phyloP scores from a whole-genome alignment of 225 moss, liverwort and hornwort species.

The Asterella californica region DNA sequence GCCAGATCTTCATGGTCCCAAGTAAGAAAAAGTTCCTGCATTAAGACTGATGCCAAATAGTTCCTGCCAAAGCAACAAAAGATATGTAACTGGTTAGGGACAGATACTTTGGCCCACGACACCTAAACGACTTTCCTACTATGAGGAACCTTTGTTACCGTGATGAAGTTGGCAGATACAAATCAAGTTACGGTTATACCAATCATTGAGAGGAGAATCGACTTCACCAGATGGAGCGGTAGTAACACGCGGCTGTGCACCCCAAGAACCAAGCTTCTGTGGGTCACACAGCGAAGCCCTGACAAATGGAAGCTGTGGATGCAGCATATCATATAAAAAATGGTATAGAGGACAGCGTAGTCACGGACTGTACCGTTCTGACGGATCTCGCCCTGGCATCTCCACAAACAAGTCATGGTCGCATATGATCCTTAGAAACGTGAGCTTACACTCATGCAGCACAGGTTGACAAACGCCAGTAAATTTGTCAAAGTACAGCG shows the following conservation, averaged over 20 bases:
- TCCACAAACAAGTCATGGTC: conserved; percentile 98
- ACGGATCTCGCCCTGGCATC: conserved; percentile 96
- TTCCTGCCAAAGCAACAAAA: conserved; percentile 50
- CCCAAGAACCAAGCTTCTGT: not conserved
- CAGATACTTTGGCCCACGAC: not conserved
- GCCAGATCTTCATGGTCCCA: conserved; percentile 89
- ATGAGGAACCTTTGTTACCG: not conserved
- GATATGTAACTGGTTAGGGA: not conserved
- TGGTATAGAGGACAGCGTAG: not conserved
- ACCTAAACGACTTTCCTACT: not conserved
- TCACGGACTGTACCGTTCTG: conserved; percentile 59
- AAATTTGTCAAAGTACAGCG: conserved; percentile 90
- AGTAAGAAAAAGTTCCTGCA: conserved; percentile 89
- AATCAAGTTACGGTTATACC: not conserved
- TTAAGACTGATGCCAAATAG: conserved; percentile 86
- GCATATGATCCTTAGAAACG: conserved; percentile 83
- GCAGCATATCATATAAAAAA: not conserved
- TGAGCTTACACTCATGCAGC: conserved; percentile 94
- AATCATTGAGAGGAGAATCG: not conserved
- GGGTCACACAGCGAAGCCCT: not conserved
- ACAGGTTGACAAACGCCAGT: conserved; percentile 81
- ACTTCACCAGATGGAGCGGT: not conserved
- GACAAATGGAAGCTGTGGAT: too few species aligned
- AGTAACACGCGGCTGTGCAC: not conserved
- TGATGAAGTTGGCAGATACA: not conserved